These are phyloP conservation scores for Penicillium steckii DNA, from an alignment of 495 filamentous ascomycete genomes.

Conservation along the genomic window DNA sequence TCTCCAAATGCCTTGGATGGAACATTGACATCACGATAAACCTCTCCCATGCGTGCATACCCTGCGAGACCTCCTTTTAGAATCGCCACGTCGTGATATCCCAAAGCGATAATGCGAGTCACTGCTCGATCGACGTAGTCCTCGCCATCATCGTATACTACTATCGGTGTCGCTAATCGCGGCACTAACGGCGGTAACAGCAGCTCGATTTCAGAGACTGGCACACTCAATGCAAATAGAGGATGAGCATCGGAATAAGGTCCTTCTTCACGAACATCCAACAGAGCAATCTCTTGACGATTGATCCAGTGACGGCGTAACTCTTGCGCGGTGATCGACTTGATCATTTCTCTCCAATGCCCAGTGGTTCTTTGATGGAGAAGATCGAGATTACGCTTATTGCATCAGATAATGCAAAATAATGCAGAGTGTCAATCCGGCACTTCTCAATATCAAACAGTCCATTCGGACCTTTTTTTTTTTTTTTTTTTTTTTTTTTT, in stretches of 20 bases:
- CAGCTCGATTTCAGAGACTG: slow-evolving; percentile 21
- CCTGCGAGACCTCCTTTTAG: slow-evolving; percentile 21
- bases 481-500: neutral
- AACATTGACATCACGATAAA: slow-evolving; percentile 29
- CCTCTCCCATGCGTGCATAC: slow-evolving; percentile 20
- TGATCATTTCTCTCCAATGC: slow-evolving; percentile 13
- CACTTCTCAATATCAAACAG: neutral
- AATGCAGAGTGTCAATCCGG: neutral
- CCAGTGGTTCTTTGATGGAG: too few species aligned
- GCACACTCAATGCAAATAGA: slow-evolving; percentile 22
- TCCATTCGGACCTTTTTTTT: neutral
- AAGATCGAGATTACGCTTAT: neutral
- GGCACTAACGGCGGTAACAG: slow-evolving; percentile 20
- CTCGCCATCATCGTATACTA: slow-evolving; percentile 25
- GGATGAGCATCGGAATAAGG: slow-evolving; percentile 23
- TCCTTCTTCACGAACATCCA: slow-evolving; percentile 28
- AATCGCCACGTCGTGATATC: slow-evolving; percentile 18
- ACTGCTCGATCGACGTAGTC: slow-evolving; percentile 17
- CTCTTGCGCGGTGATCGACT: slow-evolving; percentile 9
- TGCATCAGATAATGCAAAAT: neutral
- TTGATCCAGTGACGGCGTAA: slow-evolving; percentile 19
- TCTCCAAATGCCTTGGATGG: slow-evolving; percentile 31
- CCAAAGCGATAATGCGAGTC: slow-evolving; percentile 11
- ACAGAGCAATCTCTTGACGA: slow-evolving; percentile 16
- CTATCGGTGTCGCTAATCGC: slow-evolving; percentile 11